Conservation (phyloP, 2,329 filamentous ascomycete genomes). For the Chrysosporium keratinophilum region DNA sequence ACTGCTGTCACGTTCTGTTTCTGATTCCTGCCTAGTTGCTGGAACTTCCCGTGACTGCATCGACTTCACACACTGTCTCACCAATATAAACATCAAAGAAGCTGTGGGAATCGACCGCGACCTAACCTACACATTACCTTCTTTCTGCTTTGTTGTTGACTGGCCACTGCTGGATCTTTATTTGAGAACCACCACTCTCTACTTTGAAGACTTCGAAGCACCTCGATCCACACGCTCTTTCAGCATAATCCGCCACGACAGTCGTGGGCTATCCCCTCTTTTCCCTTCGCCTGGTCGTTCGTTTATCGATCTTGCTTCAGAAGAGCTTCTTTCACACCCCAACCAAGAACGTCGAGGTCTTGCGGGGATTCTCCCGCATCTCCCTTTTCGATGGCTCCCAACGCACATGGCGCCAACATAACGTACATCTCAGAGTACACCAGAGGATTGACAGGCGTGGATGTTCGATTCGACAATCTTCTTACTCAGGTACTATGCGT, state of each 20-base stretch:
- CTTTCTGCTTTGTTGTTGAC: not conserved
- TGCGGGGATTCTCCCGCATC: not conserved
- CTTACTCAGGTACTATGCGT: constrained; percentile 33
- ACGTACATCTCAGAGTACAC: constrained; percentile 36
- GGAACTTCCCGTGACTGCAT: not conserved
- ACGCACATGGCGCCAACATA: constrained; percentile 20
- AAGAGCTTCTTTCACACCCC: too few species aligned
- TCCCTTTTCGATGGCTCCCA: constrained; percentile 1
- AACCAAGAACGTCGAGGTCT: not conserved
- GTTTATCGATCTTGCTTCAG: too few species aligned
- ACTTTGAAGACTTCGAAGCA: not conserved
- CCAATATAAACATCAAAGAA: not conserved
- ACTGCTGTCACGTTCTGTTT: not conserved
- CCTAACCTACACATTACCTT: not conserved
- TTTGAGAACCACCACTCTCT: not conserved
- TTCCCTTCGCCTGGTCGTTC: not conserved
- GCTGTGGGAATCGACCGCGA: not conserved
- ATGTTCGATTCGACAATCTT: constrained; percentile 32
- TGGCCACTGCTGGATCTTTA: not conserved
- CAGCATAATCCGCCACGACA: not conserved
- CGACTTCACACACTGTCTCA: not conserved
- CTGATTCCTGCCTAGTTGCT: not conserved
- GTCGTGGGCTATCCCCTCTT: not conserved
- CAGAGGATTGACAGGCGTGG: constrained; percentile 31
- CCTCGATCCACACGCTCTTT: not conserved